Evolutionary conservation across 1,284 basidiomycete species (phyloP), one percentile per base, ranked within the genome.

Genomic region (Omphalotus olearius): DNA sequence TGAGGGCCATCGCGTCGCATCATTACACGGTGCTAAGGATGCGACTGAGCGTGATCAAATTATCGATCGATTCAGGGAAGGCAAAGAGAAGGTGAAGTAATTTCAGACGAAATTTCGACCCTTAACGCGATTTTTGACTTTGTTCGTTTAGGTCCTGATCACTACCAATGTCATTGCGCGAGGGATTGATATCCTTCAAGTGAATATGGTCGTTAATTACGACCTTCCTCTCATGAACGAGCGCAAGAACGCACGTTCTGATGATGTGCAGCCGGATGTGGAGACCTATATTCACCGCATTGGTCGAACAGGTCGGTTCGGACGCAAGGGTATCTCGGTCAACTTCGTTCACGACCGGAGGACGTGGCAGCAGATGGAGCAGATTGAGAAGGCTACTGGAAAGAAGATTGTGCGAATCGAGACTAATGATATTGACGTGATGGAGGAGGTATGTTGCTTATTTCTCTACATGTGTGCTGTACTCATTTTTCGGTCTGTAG

Each of bases 221-320:
- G 97, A 99, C 68, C 80, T 99, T 47, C 97, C 97, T 0, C 75
- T 92, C 59, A 80, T 92, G 72, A 83, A 81, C 62, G 85, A 89
- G 62, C 79, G 83, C 14, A 74, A 76, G 50, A 73, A 73, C 58
- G 60, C 64, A 2, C 64, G 65, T 55, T 61, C 65, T 30, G 63
- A 63, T 23, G 82, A 83, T 58, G 73, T 71, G 42, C 71, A 68
- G 57, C 92, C 94, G 0, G 97, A 99, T 67, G 77, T 95, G 28
- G 97, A 99, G 74, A 99, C 96, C 0, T 99, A 99, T 67, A 86
- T 99, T 53, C 97, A 99, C 72, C 86, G 97, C 58, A 99, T 99
- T 56, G 96, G 95, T 92, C 90, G 94, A 51, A 98, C 94, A 45
- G 94, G 95, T 56, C 88, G 94, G 44, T 98, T 98, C 67, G 94